Percentiles rank a stretch among this genome's conserved stretches.
These are phyloP conservation scores for Aspergillus sparsus DNA, from an alignment of 495 filamentous ascomycete species.

Conservation along the genomic window DNA sequence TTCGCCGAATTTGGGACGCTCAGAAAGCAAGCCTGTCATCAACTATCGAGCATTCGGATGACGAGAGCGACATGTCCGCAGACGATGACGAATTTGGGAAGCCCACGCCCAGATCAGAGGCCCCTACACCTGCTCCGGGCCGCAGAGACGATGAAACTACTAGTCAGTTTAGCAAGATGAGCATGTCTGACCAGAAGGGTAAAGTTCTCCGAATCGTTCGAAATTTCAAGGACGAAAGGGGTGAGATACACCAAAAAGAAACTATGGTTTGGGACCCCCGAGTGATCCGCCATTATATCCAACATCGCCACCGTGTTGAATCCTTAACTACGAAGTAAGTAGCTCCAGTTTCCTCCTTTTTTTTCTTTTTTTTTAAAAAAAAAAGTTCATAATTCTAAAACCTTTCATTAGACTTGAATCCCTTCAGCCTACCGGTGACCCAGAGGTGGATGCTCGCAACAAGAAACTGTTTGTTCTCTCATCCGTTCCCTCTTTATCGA, in stretches of 20 bases:
- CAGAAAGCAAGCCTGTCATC: constrained; percentile 78
- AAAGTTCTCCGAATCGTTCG: constrained; percentile 79
- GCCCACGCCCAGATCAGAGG: constrained; percentile 64
- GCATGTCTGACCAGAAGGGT: constrained; percentile 64
- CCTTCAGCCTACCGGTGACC: constrained; percentile 72
- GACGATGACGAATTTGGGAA: constrained; percentile 64
- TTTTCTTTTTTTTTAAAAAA: too few relatives aligned
- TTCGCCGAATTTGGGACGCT: constrained; percentile 84
- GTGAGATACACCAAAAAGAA: constrained; percentile 57
- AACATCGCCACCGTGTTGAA: constrained; percentile 55
- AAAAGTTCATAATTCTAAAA: neutral
- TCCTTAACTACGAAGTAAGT: constrained; percentile 67
- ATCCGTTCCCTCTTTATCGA: neutral
- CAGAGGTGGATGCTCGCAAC: constrained; percentile 65
- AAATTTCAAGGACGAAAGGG: constrained; percentile 59
- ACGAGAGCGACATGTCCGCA: constrained; percentile 66
- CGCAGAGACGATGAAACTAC: constrained; percentile 74
- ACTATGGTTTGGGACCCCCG: constrained; percentile 70
- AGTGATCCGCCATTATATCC: constrained; percentile 68
- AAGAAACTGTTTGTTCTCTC: constrained; percentile 47
- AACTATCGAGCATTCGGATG: constrained; percentile 60
- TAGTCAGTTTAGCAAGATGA: constrained; percentile 83
- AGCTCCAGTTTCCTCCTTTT: constrained; percentile 32
- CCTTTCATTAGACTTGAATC: constrained; percentile 50
- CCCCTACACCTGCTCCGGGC: constrained; percentile 54